These are phyloP conservation scores for Sugiyamaella americana DNA, from an alignment of 805 yeast species.

Conservation along the genomic window DNA sequence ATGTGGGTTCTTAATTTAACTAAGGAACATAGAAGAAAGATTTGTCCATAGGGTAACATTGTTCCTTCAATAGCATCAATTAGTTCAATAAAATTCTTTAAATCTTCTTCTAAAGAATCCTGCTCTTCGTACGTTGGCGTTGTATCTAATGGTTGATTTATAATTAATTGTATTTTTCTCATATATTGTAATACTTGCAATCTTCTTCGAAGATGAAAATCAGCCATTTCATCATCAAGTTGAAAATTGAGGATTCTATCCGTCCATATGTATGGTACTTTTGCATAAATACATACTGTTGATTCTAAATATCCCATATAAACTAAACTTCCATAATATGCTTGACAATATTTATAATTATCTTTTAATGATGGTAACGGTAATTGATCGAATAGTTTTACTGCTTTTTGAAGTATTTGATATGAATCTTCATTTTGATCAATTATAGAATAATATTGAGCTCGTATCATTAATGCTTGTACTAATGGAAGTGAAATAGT, in stretches of 20 bases:
- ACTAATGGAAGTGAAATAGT: conserved; percentile 1
- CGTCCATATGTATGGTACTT: not conserved
- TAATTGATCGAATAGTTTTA: conserved; percentile 1
- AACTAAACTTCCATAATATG: conserved; percentile 3
- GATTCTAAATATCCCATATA: conserved; percentile 5
- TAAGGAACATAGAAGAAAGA: conserved; percentile 1
- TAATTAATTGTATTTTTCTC: not conserved
- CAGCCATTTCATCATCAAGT: conserved; percentile 5
- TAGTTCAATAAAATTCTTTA: not conserved
- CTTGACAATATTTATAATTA: not conserved
- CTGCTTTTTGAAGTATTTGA: conserved; percentile 3
- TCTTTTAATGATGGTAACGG: not conserved
- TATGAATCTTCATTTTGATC: not conserved
- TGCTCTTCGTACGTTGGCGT: not conserved
- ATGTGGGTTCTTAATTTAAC: conserved; percentile 9
- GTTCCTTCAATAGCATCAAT: conserved; percentile 4
- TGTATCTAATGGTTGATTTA: not conserved
- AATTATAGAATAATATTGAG: not conserved
- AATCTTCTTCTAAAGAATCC: not conserved
- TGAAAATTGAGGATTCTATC: conserved; percentile 3
- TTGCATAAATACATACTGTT: conserved; percentile 4
- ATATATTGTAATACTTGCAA: not conserved
- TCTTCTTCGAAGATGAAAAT: conserved; percentile 5
- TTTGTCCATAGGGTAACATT: conserved; percentile 6
- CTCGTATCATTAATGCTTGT: conserved; percentile 2